Base-by-base conservation (phyloP, 345 rosid species). In the Luvunga scandens region DNA sequence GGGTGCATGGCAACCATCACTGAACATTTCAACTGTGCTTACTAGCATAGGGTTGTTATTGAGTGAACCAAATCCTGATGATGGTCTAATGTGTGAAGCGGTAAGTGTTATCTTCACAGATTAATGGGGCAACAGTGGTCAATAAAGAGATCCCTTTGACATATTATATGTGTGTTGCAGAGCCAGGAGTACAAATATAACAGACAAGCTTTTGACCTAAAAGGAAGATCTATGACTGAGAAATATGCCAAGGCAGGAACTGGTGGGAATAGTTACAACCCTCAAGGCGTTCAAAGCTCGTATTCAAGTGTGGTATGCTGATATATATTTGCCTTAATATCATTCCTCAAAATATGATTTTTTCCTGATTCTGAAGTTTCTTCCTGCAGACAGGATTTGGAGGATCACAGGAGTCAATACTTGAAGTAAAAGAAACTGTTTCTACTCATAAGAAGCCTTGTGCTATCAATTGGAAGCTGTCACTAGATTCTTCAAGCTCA, bases 1-100 rank as follows among this genome's bases (percentile, higher is more conserved):
- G 97, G 96, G 98, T 33, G 93, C 95, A 24, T 91, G 96, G 98
- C 97, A 92, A 77, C 97, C 97, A 36, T 94, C 98, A 4, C 69
- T 92, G 86, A 94, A 94, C 72, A 88, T 94, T 78, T 94, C 97
- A 21, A 90, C 94, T 5, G 93, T 91, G 59, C 78, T 94, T 59
- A 89, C 83, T 18, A 94, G 96, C 79, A 87, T 94, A 24, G 83
- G 96, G 61, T 80, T 94, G 81, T 80, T 92, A 76, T 83, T 94
- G 19, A 82, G 87, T 69, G 98, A 92, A 83, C 98, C 97, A 28
- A 90, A 94, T 76, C 94, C 96, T 0, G 97, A 91, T 83, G 98
- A 91, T 62, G 97, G 96, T 5, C 88, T 94, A 71, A 91, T 92
- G 97, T 78, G 91, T 81, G 94, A 94, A 82, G 91, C 84, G 27